phyloP scores from a whole-genome alignment of 1,139 yeast species.

The Taphrina communis region DNA sequence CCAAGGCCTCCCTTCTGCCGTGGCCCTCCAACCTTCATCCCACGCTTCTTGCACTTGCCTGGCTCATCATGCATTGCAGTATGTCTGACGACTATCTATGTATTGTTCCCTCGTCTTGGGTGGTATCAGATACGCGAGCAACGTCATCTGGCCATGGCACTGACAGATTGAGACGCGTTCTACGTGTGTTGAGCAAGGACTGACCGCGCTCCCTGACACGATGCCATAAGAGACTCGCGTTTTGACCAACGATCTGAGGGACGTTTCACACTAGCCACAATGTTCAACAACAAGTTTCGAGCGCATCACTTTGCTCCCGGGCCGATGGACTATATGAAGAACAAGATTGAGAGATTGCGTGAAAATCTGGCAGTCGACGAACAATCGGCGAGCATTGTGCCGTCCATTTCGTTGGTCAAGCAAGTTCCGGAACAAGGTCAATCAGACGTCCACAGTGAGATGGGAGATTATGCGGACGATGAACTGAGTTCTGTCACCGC shows the following conservation, averaged over 20 bases:
- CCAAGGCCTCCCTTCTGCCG: not conserved
- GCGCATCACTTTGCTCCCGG: conserved; percentile 16
- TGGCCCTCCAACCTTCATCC: not conserved
- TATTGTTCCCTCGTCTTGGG: too few species aligned
- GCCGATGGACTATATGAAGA: conserved; percentile 33
- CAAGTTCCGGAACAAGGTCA: not conserved
- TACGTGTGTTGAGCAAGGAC: not conserved
- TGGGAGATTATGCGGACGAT: not conserved
- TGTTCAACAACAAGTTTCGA: conserved; percentile 26
- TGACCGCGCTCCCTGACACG: not conserved
- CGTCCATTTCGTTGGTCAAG: not conserved
- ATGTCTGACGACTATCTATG: too few species aligned
- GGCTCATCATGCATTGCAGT: too few species aligned
- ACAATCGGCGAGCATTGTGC: not conserved
- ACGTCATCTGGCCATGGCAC: too few species aligned
- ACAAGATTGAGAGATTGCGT: conserved; percentile 22
- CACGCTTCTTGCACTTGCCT: not conserved
- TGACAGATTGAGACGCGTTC: not conserved
- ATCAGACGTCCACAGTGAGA: conserved; percentile 3
- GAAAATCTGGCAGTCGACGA: conserved; percentile 12
- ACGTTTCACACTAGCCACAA: conserved; percentile 9
- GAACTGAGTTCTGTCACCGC: conserved; percentile 3
- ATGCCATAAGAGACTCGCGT: not conserved
- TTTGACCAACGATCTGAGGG: not conserved
- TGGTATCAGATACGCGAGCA: too few species aligned